Conservation (phyloP, 2,329 filamentous ascomycete species). For the Apiospora arundinis region DNA sequence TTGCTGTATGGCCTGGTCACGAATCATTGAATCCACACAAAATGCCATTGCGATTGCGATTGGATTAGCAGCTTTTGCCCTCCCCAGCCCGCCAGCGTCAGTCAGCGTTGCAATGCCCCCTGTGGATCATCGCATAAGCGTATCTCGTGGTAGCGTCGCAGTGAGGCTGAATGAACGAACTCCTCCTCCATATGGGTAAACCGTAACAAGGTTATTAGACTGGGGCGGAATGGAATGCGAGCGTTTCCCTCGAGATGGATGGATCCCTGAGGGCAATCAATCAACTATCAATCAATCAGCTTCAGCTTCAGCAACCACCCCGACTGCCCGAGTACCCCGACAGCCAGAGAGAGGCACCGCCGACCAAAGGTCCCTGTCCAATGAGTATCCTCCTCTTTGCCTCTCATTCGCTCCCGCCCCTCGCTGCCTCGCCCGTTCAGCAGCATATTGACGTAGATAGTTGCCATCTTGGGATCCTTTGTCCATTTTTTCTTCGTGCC, state of each 20-base stretch:
- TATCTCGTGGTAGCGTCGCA: constrained; percentile 17
- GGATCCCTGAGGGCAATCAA: constrained; percentile 12
- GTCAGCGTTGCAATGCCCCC: not conserved
- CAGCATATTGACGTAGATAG: not conserved
- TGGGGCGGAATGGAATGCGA: not conserved
- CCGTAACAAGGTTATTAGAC: not conserved
- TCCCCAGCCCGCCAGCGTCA: not conserved
- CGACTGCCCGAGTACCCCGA: no score
- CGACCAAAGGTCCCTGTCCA: not conserved
- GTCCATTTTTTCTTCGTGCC: not conserved
- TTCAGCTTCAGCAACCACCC: no score
- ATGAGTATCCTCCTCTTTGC: not conserved
- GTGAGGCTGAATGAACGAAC: constrained; percentile 20
- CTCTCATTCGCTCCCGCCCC: not conserved
- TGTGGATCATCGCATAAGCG: constrained; percentile 17
- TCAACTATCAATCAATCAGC: constrained; percentile 3
- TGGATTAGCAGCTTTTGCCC: not conserved
- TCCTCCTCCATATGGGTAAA: not conserved
- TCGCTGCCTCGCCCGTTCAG: not conserved
- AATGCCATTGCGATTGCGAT: not conserved
- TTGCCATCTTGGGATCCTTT: constrained; percentile 4
- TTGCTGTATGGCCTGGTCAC: not conserved
- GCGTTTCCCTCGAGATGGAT: not conserved
- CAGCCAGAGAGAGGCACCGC: no score
- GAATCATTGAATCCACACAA: not conserved